These are phyloP conservation scores for Phaeosphaeriaceae sp. DNA, from an alignment of 2,329 filamentous ascomycete species.

Conservation along the genomic window DNA sequence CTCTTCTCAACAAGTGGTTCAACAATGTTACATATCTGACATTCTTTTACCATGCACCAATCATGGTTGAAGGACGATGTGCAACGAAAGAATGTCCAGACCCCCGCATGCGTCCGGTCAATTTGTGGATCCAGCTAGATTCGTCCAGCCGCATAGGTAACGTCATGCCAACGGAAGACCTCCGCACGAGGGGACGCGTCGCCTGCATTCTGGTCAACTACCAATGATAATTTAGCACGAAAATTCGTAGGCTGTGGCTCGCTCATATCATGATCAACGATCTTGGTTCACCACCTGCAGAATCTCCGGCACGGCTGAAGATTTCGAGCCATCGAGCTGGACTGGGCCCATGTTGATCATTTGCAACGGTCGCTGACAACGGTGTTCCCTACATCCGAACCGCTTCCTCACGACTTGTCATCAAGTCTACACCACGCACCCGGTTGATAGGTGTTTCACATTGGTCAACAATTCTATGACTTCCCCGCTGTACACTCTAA, in stretches of 20 bases:
- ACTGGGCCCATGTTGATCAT: neutral
- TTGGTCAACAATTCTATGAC: neutral
- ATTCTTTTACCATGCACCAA: constrained; percentile 9
- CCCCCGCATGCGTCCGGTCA: constrained; percentile 13
- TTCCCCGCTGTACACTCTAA: no score
- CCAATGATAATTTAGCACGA: constrained; percentile 7
- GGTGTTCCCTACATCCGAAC: neutral
- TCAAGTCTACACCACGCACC: no score
- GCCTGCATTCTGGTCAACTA: constrained; percentile 1
- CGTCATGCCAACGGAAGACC: neutral
- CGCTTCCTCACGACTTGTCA: neutral
- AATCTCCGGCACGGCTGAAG: constrained; percentile 9
- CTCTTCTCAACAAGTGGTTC: neutral
- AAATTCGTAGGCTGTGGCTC: neutral
- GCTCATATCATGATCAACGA: constrained; percentile 9
- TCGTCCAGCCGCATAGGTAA: constrained; percentile 8
- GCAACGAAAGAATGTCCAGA: constrained; percentile 4
- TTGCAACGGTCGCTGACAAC: neutral
- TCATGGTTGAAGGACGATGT: constrained; percentile 4
- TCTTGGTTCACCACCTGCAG: constrained; percentile 16
- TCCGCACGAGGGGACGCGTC: neutral
- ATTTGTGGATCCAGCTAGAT: constrained; percentile 11
- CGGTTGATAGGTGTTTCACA: no score
- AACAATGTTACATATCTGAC: constrained; percentile 1
- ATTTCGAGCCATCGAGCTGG: constrained; percentile 10